Evolutionary conservation across 1,139 yeast species (phyloP).

Genomic region (Trichomonascaceae sp.): DNA sequence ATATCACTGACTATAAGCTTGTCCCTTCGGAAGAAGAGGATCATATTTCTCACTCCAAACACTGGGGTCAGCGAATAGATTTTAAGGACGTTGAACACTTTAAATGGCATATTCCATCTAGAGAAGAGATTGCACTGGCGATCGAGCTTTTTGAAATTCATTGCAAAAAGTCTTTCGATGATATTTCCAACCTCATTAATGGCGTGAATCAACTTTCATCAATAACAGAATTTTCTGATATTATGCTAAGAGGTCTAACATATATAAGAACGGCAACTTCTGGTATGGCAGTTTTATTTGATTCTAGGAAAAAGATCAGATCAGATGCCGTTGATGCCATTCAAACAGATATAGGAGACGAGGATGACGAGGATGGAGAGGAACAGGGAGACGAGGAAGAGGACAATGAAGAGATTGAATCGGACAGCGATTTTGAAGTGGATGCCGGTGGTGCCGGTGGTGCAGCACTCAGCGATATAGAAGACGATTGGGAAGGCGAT

Average conservation of each 20-base stretch:
- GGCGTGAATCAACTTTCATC: conserved; percentile 16
- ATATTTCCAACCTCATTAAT: conserved; percentile 23
- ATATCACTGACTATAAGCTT: conserved; percentile 23
- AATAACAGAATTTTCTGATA: conserved; percentile 27
- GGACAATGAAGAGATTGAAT: conserved; percentile 27
- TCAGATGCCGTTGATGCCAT: conserved; percentile 11
- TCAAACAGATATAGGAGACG: conserved; percentile 7
- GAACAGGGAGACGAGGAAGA: conserved; percentile 13
- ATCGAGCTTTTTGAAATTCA: conserved; percentile 52
- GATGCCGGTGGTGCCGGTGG: conserved; percentile 23
- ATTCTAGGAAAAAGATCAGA: conserved; percentile 40
- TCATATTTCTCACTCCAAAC: conserved; percentile 14
- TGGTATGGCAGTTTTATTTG: conserved; percentile 72
- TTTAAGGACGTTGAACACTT: conserved; percentile 44
- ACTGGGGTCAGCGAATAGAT: conserved; percentile 32
- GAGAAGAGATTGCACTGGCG: conserved; percentile 55
- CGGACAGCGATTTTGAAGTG: conserved; percentile 25
- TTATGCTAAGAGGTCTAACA: conserved; percentile 48
- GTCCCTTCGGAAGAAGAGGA: conserved; percentile 17
- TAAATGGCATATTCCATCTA: conserved; percentile 70
- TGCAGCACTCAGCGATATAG: conserved; percentile 34
- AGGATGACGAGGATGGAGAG: conserved; percentile 5
- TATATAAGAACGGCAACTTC: conserved; percentile 58
- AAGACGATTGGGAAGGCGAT: conserved; percentile 35
- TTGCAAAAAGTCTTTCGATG: conserved; percentile 30